phyloP scores from a whole-genome alignment of 805 yeast species.

The Zygotorulaspora florentina region DNA sequence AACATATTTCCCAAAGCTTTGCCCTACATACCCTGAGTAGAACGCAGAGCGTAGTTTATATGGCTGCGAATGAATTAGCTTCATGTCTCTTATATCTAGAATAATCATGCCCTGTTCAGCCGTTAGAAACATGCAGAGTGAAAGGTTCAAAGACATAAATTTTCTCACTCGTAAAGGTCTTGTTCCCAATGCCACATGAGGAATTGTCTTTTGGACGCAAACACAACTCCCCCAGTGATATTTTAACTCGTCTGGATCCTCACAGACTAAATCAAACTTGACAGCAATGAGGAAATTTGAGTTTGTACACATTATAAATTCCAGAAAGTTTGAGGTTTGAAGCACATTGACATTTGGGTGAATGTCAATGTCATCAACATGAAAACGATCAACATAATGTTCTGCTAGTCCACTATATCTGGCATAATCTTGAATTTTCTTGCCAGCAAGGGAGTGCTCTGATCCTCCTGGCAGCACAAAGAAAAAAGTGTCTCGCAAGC shows the following conservation, averaged over 20 bases:
- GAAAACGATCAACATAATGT: neutral
- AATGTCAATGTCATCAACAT: neutral
- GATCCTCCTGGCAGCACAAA: conserved; percentile 18
- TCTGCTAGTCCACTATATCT: conserved; percentile 4
- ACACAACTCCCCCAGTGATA: conserved; percentile 9
- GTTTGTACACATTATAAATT: conserved; percentile 7
- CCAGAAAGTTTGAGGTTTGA: conserved; percentile 5
- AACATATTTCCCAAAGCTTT: conserved; percentile 6
- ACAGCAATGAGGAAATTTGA: conserved; percentile 3
- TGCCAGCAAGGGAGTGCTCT: conserved; percentile 16
- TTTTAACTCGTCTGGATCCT: conserved; percentile 10
- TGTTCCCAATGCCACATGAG: neutral
- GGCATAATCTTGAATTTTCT: conserved; percentile 4
- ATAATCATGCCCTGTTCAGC: conserved; percentile 1
- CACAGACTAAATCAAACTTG: conserved; percentile 6
- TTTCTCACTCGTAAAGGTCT: neutral
- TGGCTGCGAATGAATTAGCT: neutral
- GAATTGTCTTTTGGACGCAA: neutral
- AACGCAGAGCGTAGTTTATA: conserved; percentile 6
- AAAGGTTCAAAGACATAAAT: neutral
- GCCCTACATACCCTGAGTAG: conserved; percentile 8
- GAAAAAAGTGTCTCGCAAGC: conserved; percentile 11
- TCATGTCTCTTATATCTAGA: conserved; percentile 1
- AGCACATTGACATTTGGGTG: conserved; percentile 1
- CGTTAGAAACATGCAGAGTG: neutral